phyloP scores from a whole-genome alignment of 352 stramenopile genomes.

The Chrysophaeum taylorii region DNA sequence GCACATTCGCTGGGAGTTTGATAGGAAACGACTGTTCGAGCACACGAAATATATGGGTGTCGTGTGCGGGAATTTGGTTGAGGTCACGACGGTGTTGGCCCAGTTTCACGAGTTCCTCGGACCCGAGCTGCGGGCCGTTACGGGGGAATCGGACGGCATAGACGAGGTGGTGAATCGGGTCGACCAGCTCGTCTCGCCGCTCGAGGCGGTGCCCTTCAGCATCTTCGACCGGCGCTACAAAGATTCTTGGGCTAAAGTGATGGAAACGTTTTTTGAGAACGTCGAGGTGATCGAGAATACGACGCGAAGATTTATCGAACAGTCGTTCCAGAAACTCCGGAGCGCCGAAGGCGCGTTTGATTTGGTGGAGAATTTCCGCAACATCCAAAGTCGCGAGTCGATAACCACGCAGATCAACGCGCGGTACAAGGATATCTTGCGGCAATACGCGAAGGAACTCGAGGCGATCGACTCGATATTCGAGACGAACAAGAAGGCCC shows the following conservation, averaged over 20 bases:
- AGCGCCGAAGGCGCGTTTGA: constrained; percentile 86
- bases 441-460: constrained; percentile 89
- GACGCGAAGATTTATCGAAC: constrained; percentile 86
- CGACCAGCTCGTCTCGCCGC: constrained; percentile 62
- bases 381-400: constrained; percentile 81
- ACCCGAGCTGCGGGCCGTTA: constrained; percentile 85
- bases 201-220: constrained; percentile 75
- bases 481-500: constrained; percentile 56
- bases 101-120: constrained; percentile 90
- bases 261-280: constrained; percentile 80
- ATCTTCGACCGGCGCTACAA: constrained; percentile 83
- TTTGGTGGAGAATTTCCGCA: constrained; percentile 90
- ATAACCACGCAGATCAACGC: constrained; percentile 94
- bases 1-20: constrained; percentile 89
- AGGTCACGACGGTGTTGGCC: constrained; percentile 74
- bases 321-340: constrained; percentile 84
- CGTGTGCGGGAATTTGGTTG: constrained; percentile 81
- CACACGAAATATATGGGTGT: constrained; percentile 91
- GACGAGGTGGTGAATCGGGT: constrained; percentile 80
- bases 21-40: constrained; percentile 82
- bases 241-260: constrained; percentile 81
- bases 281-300: constrained; percentile 86
- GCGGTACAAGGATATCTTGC: constrained; percentile 89
- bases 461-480: constrained; percentile 78
- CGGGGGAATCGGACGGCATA: constrained; percentile 79